These are phyloP conservation scores for Cyphellophora attinorum DNA, from an alignment of 2,329 filamentous ascomycete species.

Conservation along the genomic window DNA sequence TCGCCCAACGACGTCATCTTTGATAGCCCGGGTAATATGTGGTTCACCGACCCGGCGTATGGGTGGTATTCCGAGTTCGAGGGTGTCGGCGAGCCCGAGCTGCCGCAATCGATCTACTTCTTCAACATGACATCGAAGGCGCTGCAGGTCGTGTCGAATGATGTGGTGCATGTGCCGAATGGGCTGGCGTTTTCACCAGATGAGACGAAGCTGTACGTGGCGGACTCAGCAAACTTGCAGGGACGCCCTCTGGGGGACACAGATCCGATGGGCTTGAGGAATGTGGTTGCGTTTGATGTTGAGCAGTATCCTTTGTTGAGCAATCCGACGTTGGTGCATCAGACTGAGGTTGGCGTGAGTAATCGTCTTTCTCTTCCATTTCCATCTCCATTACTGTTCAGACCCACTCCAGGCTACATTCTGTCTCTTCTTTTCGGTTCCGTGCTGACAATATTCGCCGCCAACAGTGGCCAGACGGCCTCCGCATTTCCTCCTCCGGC, in stretches of 20 bases:
- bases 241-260: conserved; percentile 1
- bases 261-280: conserved; percentile 1
- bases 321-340: conserved; percentile 1
- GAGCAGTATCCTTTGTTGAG: no score
- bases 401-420: no score
- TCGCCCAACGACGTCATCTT: conserved; percentile 6
- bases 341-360: conserved; percentile 1
- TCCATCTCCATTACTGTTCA: no score
- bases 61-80: conserved; percentile 3
- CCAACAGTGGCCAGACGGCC: conserved; percentile 4
- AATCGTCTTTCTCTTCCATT: no score
- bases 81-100: conserved; percentile 1
- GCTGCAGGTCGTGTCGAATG: neutral
- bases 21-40: neutral
- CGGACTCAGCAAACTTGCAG: conserved; percentile 7
- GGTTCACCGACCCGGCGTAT: conserved; percentile 4
- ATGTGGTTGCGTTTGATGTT: conserved; percentile 3
- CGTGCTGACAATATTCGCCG: no score
- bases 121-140: conserved; percentile 1
- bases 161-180: conserved; percentile 1
- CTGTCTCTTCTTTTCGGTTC: no score
- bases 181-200: conserved; percentile 24
- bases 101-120: conserved; percentile 1
- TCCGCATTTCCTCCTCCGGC: neutral
- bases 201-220: conserved; percentile 31